Base-by-base conservation (phyloP, 2,329 filamentous ascomycete species). In the Sarocladium strictum region DNA sequence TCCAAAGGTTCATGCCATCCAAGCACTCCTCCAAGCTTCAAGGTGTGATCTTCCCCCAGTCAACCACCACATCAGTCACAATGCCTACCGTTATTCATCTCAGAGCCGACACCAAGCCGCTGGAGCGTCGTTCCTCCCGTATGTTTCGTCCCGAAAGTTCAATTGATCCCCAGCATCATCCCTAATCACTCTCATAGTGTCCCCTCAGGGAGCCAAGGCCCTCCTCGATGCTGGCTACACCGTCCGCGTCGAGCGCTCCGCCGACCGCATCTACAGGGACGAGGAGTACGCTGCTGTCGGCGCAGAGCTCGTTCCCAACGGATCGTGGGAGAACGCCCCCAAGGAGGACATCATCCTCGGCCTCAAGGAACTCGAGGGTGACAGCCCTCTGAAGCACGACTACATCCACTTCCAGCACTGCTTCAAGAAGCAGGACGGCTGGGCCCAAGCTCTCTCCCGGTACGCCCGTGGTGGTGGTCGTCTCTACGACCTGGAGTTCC, bases 401-500 rank as follows among this genome's bases (percentile, higher is more conserved):
- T 83, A 87, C 63, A 84, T 89, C 58, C 69, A 54, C 38, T 54
- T 54, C 24, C 37, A 43, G 24, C 52, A 54, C 38, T 43, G 35
- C 38, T 54, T 54, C 38, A 54, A 54, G 52, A 19, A n/a, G 7
- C 52, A 54, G 24, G n/a, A 12, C 21, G 37, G 27, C 24, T 54
- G 37, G 52, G 27, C 6, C 2, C 2, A 29, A 9, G 35, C 21
- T 27, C 52, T 54, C 15, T 45, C 38, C 17, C 40, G 54, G 3
- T 60, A 57, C 54, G 24, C 55, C 53, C 51, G 54, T 27, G 59
- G 37, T 43, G 83, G 84, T 54, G 89, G 90, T 61, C 86, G 82
- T 0, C 81, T 97, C 14, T 82, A 91, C 56, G 92, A 97, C 64
- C 80, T 97, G 35, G 92, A 96, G 68, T 97, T 96, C 27, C 27